phyloP scores from a whole-genome alignment of 2,329 filamentous ascomycete genomes.

The Blastomyces emzantsi region DNA sequence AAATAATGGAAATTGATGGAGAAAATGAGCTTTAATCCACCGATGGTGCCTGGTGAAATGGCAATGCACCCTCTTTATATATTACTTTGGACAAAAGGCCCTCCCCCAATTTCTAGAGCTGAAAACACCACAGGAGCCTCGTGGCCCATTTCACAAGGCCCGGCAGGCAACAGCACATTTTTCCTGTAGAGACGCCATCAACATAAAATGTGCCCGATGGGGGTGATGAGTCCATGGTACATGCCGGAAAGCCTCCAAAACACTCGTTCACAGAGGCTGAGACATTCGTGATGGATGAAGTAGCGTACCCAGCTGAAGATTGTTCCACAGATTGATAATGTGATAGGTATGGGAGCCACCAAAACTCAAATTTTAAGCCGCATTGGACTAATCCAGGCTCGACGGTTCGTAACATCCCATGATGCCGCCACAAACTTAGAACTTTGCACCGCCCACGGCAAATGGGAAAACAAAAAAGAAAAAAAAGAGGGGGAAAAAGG shows the following conservation, averaged over 20 bases:
- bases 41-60: not conserved
- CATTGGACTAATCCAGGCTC: not conserved
- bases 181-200: not conserved
- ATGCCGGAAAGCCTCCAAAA: not conserved
- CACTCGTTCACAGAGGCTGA: not conserved
- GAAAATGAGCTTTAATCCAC: not conserved
- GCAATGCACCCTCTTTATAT: not conserved
- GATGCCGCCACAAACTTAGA: not conserved
- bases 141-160: not conserved
- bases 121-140: not conserved
- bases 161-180: not conserved
- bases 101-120: not conserved
- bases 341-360: not conserved
- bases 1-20: not conserved
- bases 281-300: not conserved
- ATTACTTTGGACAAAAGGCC: not conserved
- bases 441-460: not conserved
- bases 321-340: not conserved
- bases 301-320: not conserved
- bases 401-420: not conserved
- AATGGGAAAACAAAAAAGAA: not conserved
- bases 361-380: constrained; percentile 1
- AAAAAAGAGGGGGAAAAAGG: not conserved
- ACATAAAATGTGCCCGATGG: not conserved
- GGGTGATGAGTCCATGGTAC: not conserved